These are phyloP conservation scores for Penicillium samsonianum DNA, from an alignment of 495 filamentous ascomycete species.

Conservation along the genomic window DNA sequence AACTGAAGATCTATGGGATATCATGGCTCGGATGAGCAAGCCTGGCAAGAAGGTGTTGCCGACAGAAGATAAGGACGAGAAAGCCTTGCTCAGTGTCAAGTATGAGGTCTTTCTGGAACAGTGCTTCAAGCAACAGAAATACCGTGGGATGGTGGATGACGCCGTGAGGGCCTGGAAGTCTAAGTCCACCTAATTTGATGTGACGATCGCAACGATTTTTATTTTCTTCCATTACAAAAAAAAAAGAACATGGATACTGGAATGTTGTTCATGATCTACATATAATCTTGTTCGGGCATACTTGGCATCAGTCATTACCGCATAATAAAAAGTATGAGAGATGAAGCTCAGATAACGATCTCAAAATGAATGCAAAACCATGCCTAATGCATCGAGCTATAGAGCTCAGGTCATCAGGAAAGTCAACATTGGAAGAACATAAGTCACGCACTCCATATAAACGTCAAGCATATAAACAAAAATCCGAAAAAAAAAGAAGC, in stretches of 20 bases:
- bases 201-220: not conserved
- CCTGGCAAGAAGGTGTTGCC: slow-evolving; percentile 81
- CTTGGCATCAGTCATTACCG: slow-evolving; percentile 14
- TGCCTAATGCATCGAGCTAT: slow-evolving; percentile 6
- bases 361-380: not conserved
- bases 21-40: slow-evolving; percentile 98
- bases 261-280: slow-evolving; percentile 1
- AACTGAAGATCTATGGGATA: slow-evolving; percentile 86
- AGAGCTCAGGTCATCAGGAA: not conserved
- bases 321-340: not conserved
- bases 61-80: slow-evolving; percentile 66
- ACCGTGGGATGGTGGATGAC: slow-evolving; percentile 64
- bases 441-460: not conserved
- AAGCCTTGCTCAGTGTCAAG: slow-evolving; percentile 78
- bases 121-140: slow-evolving; percentile 64
- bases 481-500: not conserved
- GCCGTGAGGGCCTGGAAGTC: slow-evolving; percentile 46
- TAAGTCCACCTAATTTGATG: slow-evolving; percentile 4
- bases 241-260: not conserved
- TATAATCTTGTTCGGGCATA: not conserved
- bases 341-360: not conserved
- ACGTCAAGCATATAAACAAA: not conserved
- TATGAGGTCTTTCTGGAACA: slow-evolving; percentile 71
- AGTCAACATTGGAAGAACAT: not conserved
- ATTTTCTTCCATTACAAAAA: not conserved